A percentile compares a stretch with the other conserved stretches of the same genome.
Conservation (phyloP, 1,284 basidiomycete species). For the Rhodotorula glutinis region DNA sequence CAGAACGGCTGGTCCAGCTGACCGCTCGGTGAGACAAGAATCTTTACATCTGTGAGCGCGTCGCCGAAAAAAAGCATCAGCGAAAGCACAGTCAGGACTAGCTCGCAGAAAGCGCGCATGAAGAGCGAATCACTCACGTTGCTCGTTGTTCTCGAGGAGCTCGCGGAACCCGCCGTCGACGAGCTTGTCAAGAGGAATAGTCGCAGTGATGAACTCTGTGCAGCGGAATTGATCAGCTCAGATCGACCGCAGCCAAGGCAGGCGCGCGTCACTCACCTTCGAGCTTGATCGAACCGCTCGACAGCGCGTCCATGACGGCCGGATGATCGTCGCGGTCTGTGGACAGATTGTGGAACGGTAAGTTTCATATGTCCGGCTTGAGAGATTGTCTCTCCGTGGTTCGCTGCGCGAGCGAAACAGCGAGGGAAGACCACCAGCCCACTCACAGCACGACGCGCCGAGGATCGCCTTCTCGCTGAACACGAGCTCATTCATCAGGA, state of each 20-base stretch:
- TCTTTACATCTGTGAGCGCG: conserved; percentile 32
- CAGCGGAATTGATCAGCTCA: background rate
- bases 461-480: conserved; percentile 45
- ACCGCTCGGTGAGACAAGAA: conserved; percentile 29
- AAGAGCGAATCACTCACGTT: conserved; percentile 24
- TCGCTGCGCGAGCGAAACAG: conserved; percentile 33
- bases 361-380: too few relatives aligned
- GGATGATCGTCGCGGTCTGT: conserved; percentile 42
- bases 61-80: too few relatives aligned
- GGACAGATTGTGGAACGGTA: too few relatives aligned
- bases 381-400: too few relatives aligned
- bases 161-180: conserved; percentile 47
- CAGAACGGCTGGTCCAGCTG: conserved; percentile 25
- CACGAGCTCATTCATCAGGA: conserved; percentile 45
- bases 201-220: conserved; percentile 44
- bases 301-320: conserved; percentile 45
- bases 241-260: too few relatives aligned
- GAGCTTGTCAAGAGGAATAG: conserved; percentile 46
- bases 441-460: conserved; percentile 18
- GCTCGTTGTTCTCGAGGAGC: conserved; percentile 47
- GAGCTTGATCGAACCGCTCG: conserved; percentile 44
- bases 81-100: background rate
- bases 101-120: background rate
- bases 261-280: conserved; percentile 23
- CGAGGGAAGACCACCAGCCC: background rate